Percentiles rank a stretch among this genome's conserved stretches.
These are phyloP conservation scores for Fusarium pilosicola DNA, from an alignment of 2,329 filamentous ascomycete species.

Conservation along the genomic window DNA sequence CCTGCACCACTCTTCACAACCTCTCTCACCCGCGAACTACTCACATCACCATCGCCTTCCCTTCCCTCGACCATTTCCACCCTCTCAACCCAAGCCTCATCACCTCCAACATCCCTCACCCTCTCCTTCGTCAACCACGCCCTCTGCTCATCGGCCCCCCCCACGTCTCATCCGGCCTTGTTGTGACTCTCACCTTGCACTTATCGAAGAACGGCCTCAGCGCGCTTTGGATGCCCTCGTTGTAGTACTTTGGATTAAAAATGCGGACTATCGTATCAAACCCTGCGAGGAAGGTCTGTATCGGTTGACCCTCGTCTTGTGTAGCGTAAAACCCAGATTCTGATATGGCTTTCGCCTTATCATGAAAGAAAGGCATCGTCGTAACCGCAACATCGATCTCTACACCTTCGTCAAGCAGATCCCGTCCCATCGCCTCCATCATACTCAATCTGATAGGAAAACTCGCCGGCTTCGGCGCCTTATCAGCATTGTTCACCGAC, in stretches of 20 bases:
- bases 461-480: constrained; percentile 71
- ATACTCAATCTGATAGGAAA: constrained; percentile 75
- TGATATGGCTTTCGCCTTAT: constrained; percentile 72
- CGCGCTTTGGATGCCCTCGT: constrained; percentile 57
- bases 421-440: constrained; percentile 75
- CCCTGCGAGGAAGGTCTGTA: constrained; percentile 76
- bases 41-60: constrained; percentile 58
- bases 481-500: constrained; percentile 73
- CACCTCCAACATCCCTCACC: constrained; percentile 64
- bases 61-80: constrained; percentile 68
- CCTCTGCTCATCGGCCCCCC: constrained; percentile 58
- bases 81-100: constrained; percentile 65
- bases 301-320: constrained; percentile 34
- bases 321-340: constrained; percentile 54
- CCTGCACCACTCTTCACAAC: constrained; percentile 62
- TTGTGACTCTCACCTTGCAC: constrained; percentile 71
- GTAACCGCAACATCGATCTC: constrained; percentile 75
- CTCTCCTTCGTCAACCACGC: constrained; percentile 60
- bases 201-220: constrained; percentile 72
- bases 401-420: constrained; percentile 52
- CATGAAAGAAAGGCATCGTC: constrained; percentile 77
- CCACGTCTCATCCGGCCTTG: constrained; percentile 70
- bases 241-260: constrained; percentile 77
- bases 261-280: constrained; percentile 81
- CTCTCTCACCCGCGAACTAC: constrained; percentile 71